Conservation (phyloP, 2,329 filamentous ascomycete genomes). For the Gaeumannomyces tritici region DNA sequence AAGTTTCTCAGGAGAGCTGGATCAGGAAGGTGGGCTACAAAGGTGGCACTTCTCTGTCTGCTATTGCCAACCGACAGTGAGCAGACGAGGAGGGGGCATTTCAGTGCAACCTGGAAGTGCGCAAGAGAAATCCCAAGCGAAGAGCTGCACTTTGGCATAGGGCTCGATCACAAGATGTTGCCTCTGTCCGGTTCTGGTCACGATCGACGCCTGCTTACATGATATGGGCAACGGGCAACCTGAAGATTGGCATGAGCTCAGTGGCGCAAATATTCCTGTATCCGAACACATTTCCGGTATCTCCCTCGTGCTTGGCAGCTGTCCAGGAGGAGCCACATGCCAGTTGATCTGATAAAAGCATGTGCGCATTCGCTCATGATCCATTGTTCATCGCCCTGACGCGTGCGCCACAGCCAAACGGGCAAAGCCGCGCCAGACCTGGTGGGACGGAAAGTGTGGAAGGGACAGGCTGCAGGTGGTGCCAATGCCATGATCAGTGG, state of each 20-base stretch:
- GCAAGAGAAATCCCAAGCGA: neutral
- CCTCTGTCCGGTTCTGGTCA: too few species aligned
- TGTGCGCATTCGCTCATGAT: neutral
- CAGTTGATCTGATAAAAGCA: neutral
- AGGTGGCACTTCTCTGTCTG: neutral
- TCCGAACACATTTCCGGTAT: too few species aligned
- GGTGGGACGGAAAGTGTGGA: conserved; percentile 3
- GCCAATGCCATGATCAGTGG: neutral
- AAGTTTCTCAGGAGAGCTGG: neutral
- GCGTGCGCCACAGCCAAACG: neutral
- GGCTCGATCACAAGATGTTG: neutral
- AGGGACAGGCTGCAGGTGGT: neutral
- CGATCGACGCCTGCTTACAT: neutral
- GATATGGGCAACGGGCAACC: neutral
- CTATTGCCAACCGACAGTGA: neutral
- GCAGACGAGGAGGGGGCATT: neutral
- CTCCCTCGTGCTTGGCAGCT: too few species aligned
- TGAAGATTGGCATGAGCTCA: neutral
- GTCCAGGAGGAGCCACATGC: too few species aligned
- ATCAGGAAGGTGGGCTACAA: neutral
- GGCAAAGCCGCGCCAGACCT: neutral
- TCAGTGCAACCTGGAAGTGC: neutral
- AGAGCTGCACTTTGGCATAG: neutral
- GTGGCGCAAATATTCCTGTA: neutral
- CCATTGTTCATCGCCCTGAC: too few species aligned